These are phyloP conservation scores for Plasmodium adleri DNA, from an alignment of 169 alveolate species.

Conservation along the genomic window DNA sequence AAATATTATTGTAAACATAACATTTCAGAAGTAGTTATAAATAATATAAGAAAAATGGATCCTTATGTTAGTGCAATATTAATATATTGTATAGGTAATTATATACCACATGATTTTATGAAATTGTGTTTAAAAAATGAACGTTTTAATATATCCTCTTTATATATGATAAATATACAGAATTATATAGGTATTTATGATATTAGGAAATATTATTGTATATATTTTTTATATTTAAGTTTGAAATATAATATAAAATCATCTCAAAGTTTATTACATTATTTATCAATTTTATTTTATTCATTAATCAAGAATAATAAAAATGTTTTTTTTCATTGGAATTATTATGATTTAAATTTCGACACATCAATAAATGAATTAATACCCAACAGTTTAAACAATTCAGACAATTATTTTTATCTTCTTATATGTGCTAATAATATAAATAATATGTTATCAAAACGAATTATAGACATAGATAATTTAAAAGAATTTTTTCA, in stretches of 20 bases:
- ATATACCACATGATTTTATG: slow-evolving; percentile 72
- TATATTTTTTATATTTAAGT: slow-evolving; percentile 62
- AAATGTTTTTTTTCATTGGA: slow-evolving; percentile 31
- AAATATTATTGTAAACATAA: slow-evolving; percentile 38
- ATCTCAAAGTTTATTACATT: slow-evolving; percentile 27
- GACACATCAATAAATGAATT: not conserved
- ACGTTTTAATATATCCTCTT: slow-evolving; percentile 45
- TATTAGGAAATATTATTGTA: slow-evolving; percentile 74
- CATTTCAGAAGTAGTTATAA: slow-evolving; percentile 62
- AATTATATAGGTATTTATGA: slow-evolving; percentile 74
- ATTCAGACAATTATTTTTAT: slow-evolving; percentile 30
- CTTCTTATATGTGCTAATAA: slow-evolving; percentile 24
- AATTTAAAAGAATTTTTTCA: slow-evolving; percentile 12
- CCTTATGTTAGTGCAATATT: slow-evolving; percentile 73
- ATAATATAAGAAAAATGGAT: slow-evolving; percentile 69
- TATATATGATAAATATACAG: slow-evolving; percentile 72
- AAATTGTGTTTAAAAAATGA: slow-evolving; percentile 21
- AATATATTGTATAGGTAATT: slow-evolving; percentile 68
- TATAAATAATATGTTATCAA: slow-evolving; percentile 16
- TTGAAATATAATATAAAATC: slow-evolving; percentile 59
- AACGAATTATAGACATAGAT: slow-evolving; percentile 9
- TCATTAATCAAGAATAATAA: slow-evolving; percentile 18
- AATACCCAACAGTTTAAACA: not conserved
- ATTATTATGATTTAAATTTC: slow-evolving; percentile 42
- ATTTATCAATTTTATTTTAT: slow-evolving; percentile 54